Percentiles rank a stretch among this genome's conserved stretches.
Evolutionary conservation across 345 rosid species (phyloP).

Genomic region (Populus tremula): DNA sequence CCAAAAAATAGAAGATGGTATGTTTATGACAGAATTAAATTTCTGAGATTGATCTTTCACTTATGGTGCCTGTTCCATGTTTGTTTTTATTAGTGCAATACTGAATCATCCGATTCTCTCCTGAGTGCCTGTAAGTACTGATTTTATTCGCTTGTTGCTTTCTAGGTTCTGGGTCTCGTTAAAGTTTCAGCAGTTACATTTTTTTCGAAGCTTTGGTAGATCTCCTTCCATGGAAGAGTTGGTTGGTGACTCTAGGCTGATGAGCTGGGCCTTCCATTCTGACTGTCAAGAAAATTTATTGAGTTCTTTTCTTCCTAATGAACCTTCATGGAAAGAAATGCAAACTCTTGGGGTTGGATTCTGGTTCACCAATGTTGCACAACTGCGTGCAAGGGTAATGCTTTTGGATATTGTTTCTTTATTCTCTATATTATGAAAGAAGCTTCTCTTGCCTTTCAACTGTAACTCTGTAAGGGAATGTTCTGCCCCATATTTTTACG

Average conservation of each 20-base stretch:
- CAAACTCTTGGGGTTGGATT: constrained; percentile 77
- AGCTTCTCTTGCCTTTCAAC: constrained; percentile 1
- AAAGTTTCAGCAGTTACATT: constrained; percentile 64
- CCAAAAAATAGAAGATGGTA: too few species aligned
- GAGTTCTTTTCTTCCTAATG: constrained; percentile 58
- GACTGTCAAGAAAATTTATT: constrained; percentile 80
- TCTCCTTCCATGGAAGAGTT: constrained; percentile 58
- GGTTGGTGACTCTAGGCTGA: constrained; percentile 57
- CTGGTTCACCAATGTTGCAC: constrained; percentile 70
- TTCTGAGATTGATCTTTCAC: too few species aligned
- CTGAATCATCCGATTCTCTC: not conserved
- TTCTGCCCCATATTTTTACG: not conserved
- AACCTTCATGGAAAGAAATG: constrained; percentile 86
- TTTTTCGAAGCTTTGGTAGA: constrained; percentile 55
- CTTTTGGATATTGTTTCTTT: constrained; percentile 3
- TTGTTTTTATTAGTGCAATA: too few species aligned
- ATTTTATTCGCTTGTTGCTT: constrained; percentile 17
- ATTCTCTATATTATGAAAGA: not conserved
- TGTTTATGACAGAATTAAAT: too few species aligned
- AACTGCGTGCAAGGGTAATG: constrained; percentile 72
- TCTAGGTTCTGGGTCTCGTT: constrained; percentile 83
- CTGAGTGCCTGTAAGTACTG: constrained; percentile 8
- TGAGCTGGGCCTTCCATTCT: constrained; percentile 91
- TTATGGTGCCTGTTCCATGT: too few species aligned
- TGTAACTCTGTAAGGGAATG: not conserved